Percentiles rank a stretch among this genome's conserved stretches.
Evolutionary conservation across 805 yeast genomes (phyloP).

Genomic region (Schwanniomyces occidentalis): DNA sequence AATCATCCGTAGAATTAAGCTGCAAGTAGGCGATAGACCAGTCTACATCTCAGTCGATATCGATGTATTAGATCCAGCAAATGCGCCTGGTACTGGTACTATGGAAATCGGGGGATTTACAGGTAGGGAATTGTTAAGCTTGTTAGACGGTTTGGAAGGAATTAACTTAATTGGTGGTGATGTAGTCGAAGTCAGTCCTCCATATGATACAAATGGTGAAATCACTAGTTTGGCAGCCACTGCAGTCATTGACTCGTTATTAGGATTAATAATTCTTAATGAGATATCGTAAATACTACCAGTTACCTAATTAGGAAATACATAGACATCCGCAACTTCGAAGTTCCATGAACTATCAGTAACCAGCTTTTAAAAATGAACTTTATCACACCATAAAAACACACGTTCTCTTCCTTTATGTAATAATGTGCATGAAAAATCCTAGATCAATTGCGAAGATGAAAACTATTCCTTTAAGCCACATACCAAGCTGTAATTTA

Average conservation of each 20-base stretch:
- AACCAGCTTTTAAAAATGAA: no score
- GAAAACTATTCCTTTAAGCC: background rate
- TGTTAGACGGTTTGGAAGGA: slow-evolving; percentile 60
- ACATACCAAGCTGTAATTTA: slow-evolving; percentile 2
- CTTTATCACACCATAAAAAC: no score
- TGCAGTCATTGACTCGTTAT: slow-evolving; percentile 54
- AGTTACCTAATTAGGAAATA: no score
- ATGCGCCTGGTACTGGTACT: slow-evolving; percentile 80
- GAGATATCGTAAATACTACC: slow-evolving; percentile 8
- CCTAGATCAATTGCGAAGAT: slow-evolving; percentile 1
- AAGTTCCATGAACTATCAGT: no score
- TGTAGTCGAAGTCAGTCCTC: slow-evolving; percentile 72
- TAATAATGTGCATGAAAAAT: slow-evolving; percentile 5
- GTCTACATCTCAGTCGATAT: slow-evolving; percentile 51
- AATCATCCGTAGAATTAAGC: slow-evolving; percentile 35
- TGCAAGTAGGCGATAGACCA: slow-evolving; percentile 37
- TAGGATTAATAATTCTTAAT: slow-evolving; percentile 45
- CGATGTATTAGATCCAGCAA: slow-evolving; percentile 71
- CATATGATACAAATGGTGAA: slow-evolving; percentile 60
- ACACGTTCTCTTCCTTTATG: background rate
- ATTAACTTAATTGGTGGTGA: slow-evolving; percentile 72
- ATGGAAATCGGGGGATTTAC: slow-evolving; percentile 68
- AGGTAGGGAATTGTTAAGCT: slow-evolving; percentile 58
- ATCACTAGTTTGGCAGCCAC: slow-evolving; percentile 66
- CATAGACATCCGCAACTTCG: no score